A percentile compares a stretch with the other conserved stretches of the same genome.
phyloP scores from a whole-genome alignment of 1,284 basidiomycete species.

The Mycocalia duriaeana region DNA sequence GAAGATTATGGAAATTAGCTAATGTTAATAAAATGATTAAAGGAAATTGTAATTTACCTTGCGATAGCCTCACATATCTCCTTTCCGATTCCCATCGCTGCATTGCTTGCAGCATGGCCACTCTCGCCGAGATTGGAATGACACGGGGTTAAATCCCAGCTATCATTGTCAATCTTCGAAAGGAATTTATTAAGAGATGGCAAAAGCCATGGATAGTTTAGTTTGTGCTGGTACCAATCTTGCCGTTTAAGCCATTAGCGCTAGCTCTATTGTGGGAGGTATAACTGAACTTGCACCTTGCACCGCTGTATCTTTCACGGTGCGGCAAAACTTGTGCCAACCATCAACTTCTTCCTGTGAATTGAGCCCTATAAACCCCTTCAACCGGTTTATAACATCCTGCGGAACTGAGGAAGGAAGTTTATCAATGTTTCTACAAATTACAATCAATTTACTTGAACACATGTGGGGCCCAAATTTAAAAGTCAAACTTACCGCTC shows the following conservation, averaged over 20 bases:
- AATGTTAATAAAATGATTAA: background rate
- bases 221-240: conserved; percentile 8
- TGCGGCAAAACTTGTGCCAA: background rate
- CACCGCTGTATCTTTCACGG: background rate
- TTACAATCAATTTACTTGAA: background rate
- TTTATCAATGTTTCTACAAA: background rate
- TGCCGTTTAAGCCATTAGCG: too few species aligned
- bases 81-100: background rate
- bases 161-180: conserved; percentile 3
- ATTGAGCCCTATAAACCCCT: background rate
- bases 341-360: background rate
- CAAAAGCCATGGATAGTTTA: conserved; percentile 7
- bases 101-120: conserved; percentile 5
- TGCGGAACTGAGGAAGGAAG: background rate
- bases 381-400: background rate
- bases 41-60: conserved; percentile 7
- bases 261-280: too few species aligned
- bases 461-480: background rate
- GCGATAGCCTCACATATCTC: background rate
- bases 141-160: conserved; percentile 5
- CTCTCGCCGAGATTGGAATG: conserved; percentile 7
- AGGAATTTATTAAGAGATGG: conserved; percentile 5
- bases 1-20: background rate
- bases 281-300: too few species aligned
- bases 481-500: conserved; percentile 1